Evolutionary conservation across 73 alveolate species (phyloP).

Genomic region (Symbiodinium pilosum): DNA sequence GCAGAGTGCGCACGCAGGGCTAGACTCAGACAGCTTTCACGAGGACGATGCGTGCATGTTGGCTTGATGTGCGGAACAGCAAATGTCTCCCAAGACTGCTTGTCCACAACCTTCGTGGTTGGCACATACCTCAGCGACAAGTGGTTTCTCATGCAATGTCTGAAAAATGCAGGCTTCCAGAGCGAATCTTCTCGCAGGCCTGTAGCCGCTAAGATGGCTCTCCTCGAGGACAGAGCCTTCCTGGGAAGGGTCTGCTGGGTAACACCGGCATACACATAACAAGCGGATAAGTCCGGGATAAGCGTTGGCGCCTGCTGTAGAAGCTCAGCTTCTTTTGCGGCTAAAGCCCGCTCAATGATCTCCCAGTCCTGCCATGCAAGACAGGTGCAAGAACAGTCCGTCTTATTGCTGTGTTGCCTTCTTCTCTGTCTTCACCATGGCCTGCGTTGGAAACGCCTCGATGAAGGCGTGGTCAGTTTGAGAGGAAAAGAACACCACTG

Average conservation of each 20-base stretch:
- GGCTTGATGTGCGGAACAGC: constrained; percentile 60
- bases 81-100: constrained; percentile 81
- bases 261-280: too few species aligned
- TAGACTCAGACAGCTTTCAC: not conserved
- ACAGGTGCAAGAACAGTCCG: too few species aligned
- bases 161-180: too few species aligned
- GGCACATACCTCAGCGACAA: constrained; percentile 45
- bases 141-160: too few species aligned
- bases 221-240: constrained; percentile 39
- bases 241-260: too few species aligned
- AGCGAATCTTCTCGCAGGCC: not conserved
- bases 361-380: constrained; percentile 92
- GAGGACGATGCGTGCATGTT: constrained; percentile 10
- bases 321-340: constrained; percentile 84
- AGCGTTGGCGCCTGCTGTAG: constrained; percentile 21
- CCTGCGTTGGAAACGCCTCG: too few species aligned
- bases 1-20: not conserved
- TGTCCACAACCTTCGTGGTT: constrained; percentile 70
- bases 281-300: not conserved
- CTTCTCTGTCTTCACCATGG: too few species aligned
- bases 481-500: too few species aligned
- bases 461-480: too few species aligned
- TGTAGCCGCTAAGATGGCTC: constrained; percentile 54
- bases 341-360: constrained; percentile 57
- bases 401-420: too few species aligned